phyloP scores from a whole-genome alignment of 208 protist species.

The Trypanosomatidae sp. region DNA sequence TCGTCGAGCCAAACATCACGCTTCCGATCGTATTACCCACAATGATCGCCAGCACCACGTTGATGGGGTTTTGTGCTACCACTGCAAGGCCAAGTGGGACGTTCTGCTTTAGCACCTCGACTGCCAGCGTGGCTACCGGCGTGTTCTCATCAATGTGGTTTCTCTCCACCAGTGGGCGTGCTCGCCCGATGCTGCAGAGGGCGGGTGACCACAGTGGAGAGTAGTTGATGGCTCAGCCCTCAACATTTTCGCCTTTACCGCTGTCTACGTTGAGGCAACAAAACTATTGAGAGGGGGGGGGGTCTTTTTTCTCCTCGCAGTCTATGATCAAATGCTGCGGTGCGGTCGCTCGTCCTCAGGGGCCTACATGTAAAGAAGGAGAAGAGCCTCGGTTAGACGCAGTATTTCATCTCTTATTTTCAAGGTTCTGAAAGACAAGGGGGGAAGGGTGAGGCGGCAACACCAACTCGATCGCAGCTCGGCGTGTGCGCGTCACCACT shows the following conservation, averaged over 20 bases:
- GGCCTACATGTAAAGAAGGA: background rate
- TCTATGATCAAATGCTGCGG: background rate
- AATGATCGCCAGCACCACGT: conserved; percentile 43
- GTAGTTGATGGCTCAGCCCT: background rate
- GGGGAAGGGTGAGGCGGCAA: background rate
- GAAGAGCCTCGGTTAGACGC: background rate
- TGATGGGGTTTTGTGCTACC: conserved; percentile 66
- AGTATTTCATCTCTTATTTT: background rate
- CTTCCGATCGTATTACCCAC: conserved; percentile 56
- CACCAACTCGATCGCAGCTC: background rate
- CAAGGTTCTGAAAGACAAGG: background rate
- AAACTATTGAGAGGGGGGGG: background rate
- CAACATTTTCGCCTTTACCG: background rate
- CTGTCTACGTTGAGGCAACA: background rate
- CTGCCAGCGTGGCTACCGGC: conserved; percentile 9
- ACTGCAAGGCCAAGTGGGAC: conserved; percentile 62
- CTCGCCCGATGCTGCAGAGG: background rate
- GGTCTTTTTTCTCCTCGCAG: background rate
- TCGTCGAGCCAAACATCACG: conserved; percentile 53
- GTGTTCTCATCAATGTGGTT: conserved; percentile 25
- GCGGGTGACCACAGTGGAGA: background rate
- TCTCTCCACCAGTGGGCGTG: background rate
- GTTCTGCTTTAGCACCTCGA: conserved; percentile 45
- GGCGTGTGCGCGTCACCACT: background rate
- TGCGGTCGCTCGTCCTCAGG: background rate